phyloP scores from a whole-genome alignment of 2,329 filamentous ascomycete genomes.

The Bipolaris zeicola region DNA sequence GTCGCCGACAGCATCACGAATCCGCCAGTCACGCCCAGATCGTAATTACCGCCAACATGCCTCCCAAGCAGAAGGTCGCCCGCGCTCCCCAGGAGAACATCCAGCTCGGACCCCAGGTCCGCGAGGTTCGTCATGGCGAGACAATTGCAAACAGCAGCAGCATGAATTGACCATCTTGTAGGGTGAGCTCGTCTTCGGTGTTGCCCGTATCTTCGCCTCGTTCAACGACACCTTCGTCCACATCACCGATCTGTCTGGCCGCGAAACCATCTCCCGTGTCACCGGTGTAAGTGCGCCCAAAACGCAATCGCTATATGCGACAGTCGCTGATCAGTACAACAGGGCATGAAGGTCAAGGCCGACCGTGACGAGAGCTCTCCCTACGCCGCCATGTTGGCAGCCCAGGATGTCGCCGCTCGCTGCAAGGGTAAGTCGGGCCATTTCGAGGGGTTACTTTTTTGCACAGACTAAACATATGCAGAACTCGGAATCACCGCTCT shows the following conservation, averaged over 20 bases:
- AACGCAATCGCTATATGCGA: slow-evolving; percentile 1
- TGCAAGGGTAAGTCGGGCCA: slow-evolving; percentile 61
- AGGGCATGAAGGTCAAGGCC: slow-evolving; percentile 89
- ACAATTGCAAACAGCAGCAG: slow-evolving; percentile 5
- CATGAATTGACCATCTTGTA: slow-evolving; percentile 29
- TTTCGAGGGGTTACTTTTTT: neutral
- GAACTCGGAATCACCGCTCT: slow-evolving; percentile 89
- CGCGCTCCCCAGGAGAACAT: slow-evolving; percentile 92
- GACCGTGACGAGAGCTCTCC: slow-evolving; percentile 99
- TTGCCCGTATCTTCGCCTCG: slow-evolving; percentile 96
- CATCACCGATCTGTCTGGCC: slow-evolving; percentile 98
- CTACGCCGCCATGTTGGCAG: slow-evolving; percentile 99
- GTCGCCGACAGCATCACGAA: slow-evolving; percentile 30
- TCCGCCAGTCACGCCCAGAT: slow-evolving; percentile 35
- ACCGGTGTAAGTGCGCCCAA: slow-evolving; percentile 71
- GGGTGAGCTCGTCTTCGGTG: slow-evolving; percentile 98
- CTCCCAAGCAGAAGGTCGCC: slow-evolving; percentile 84
- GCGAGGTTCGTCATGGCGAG: slow-evolving; percentile 66
- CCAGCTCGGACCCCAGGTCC: slow-evolving; percentile 86
- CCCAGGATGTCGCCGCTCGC: slow-evolving; percentile 87
- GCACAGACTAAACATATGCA: slow-evolving; percentile 2
- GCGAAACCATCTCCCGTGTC: slow-evolving; percentile 99
- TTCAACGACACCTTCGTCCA: slow-evolving; percentile 74
- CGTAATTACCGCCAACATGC: slow-evolving; percentile 63
- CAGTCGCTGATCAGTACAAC: slow-evolving; percentile 8